A percentile compares a stretch with the other conserved stretches of the same genome.
Conservation (phyloP, 495 filamentous ascomycete genomes). For the Hyaloscypha bicolor region DNA sequence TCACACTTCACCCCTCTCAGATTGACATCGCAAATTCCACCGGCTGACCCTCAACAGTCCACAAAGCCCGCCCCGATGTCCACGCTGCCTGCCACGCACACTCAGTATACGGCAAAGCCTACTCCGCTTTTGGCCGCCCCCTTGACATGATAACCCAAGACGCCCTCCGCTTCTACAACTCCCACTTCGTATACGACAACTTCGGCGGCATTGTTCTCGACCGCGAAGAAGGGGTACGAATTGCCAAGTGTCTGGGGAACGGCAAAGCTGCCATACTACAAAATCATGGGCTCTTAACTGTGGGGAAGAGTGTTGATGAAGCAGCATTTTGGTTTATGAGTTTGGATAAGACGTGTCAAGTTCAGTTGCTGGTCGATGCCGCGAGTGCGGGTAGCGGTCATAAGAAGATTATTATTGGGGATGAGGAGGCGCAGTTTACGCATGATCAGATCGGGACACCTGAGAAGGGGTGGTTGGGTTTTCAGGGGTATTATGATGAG, state of each 20-base stretch:
- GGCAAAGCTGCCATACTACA: slow-evolving; percentile 68
- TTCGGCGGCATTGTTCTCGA: slow-evolving; percentile 56
- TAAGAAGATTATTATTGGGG: slow-evolving; percentile 56
- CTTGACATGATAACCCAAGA: slow-evolving; percentile 54
- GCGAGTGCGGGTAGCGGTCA: slow-evolving; percentile 55
- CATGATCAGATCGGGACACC: slow-evolving; percentile 31
- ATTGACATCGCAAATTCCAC: neutral
- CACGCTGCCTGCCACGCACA: slow-evolving; percentile 54
- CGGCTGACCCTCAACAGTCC: slow-evolving; percentile 31
- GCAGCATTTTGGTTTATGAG: slow-evolving; percentile 70
- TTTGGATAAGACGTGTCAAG: slow-evolving; percentile 66
- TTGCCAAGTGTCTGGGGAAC: slow-evolving; percentile 59
- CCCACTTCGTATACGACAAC: slow-evolving; percentile 42
- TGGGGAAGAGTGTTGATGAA: slow-evolving; percentile 65
- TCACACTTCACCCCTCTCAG: slow-evolving; percentile 46
- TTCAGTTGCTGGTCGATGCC: slow-evolving; percentile 66
- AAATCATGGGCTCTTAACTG: slow-evolving; percentile 69
- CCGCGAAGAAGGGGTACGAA: slow-evolving; percentile 60
- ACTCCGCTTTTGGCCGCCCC: slow-evolving; percentile 48
- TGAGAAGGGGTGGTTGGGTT: slow-evolving; percentile 51
- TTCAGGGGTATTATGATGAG: slow-evolving; percentile 54
- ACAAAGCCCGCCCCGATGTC: slow-evolving; percentile 52
- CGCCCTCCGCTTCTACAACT: slow-evolving; percentile 57
- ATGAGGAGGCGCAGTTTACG: slow-evolving; percentile 53
- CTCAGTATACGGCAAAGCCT: slow-evolving; percentile 52